Evolutionary conservation across 495 filamentous ascomycete genomes (phyloP).

Genomic region (Penicillium malachiteum): DNA sequence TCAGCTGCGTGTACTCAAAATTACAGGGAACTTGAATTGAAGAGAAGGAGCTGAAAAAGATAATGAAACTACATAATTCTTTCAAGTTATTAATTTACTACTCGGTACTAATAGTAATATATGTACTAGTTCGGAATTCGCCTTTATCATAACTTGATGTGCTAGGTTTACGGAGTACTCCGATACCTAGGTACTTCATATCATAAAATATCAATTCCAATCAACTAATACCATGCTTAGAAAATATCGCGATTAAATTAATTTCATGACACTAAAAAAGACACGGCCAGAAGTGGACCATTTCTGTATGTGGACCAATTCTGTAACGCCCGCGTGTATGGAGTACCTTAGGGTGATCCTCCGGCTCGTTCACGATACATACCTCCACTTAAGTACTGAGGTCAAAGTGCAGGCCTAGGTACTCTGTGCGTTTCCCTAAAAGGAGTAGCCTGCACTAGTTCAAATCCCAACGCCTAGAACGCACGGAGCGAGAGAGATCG

Average conservation of each 20-base stretch:
- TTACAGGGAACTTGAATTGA: background rate
- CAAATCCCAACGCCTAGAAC: constrained; percentile 21
- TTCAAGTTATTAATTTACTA: no score
- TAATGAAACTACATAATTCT: no score
- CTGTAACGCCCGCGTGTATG: constrained; percentile 2
- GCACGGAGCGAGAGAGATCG: constrained; percentile 3
- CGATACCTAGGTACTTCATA: no score
- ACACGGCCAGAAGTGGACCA: no score
- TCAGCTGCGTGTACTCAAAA: constrained; percentile 5
- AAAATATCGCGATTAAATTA: background rate
- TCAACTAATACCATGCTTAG: no score
- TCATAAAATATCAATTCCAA: no score
- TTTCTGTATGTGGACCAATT: background rate
- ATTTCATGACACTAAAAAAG: no score
- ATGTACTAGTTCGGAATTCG: no score
- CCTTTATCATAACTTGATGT: no score
- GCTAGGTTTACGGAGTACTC: no score
- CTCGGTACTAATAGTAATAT: no score
- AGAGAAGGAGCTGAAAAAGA: no score
- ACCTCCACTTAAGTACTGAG: background rate
- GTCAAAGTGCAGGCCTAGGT: background rate
- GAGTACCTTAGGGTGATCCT: background rate
- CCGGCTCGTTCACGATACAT: constrained; percentile 1
- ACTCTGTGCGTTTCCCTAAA: background rate
- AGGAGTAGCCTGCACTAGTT: constrained; percentile 8